phyloP scores from a whole-genome alignment of 495 filamentous ascomycete genomes.

The Sphaerosporella brunnea region DNA sequence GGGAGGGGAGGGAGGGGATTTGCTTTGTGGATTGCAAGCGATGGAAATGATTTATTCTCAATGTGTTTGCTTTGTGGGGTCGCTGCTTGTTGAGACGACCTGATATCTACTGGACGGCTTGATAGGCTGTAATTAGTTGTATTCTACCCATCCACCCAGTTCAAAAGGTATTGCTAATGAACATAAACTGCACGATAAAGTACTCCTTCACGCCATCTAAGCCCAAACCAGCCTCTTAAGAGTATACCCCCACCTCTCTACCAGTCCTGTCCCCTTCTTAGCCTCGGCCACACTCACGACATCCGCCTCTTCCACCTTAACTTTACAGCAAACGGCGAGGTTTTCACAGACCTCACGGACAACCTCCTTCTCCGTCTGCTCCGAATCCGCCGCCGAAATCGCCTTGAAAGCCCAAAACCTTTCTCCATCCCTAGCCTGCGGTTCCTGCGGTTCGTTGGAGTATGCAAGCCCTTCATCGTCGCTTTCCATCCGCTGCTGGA shows the following conservation, averaged over 20 bases:
- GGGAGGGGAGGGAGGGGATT: background rate
- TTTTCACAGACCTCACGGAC: slow-evolving; percentile 6
- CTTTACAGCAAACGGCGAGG: background rate
- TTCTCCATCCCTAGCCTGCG: too few relatives aligned
- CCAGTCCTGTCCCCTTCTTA: slow-evolving; percentile 64
- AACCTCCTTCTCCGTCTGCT: slow-evolving; percentile 20
- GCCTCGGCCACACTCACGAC: slow-evolving; percentile 71
- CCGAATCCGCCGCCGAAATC: slow-evolving; percentile 10
- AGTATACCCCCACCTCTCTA: slow-evolving; percentile 71
- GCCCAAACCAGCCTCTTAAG: slow-evolving; percentile 90
- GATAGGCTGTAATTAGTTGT: too few relatives aligned
- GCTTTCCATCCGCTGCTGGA: slow-evolving; percentile 25
- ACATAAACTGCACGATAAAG: too few relatives aligned
- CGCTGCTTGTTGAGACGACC: too few relatives aligned
- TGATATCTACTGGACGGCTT: too few relatives aligned
- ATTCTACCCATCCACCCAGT: too few relatives aligned
- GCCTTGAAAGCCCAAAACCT: slow-evolving; percentile 42
- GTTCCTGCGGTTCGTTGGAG: too few relatives aligned
- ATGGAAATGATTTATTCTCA: too few relatives aligned
- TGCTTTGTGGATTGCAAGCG: too few relatives aligned
- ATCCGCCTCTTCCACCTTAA: slow-evolving; percentile 44
- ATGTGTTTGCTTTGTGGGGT: too few relatives aligned
- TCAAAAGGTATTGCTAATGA: too few relatives aligned
- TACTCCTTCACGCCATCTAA: too few relatives aligned
- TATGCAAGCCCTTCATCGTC: slow-evolving; percentile 8